Conservation (phyloP, 2,329 filamentous ascomycete species). For the Rhinocladiella similis region DNA sequence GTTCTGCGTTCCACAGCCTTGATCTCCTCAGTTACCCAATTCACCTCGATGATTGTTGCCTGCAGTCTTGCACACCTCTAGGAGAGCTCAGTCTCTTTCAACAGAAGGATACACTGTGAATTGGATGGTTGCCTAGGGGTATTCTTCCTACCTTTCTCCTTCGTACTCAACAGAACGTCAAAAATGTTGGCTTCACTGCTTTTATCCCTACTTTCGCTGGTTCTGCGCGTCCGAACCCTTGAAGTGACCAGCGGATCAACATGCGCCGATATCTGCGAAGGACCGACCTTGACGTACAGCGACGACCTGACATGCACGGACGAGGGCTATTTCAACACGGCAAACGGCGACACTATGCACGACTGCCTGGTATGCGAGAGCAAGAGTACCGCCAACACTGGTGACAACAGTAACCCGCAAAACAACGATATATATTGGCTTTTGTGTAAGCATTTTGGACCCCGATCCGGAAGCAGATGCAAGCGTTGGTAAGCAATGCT, state of each 20-base stretch:
- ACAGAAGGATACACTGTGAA: too few species aligned
- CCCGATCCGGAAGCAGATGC: background rate
- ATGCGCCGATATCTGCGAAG: slow-evolving; percentile 2
- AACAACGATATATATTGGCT: slow-evolving; percentile 13
- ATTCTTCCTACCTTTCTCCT: too few species aligned
- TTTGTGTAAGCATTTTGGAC: background rate
- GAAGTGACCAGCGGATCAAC: slow-evolving; percentile 11
- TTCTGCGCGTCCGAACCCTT: background rate
- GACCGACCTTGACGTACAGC: slow-evolving; percentile 1
- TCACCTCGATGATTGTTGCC: too few species aligned
- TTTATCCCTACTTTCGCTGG: background rate
- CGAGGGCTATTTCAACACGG: slow-evolving; percentile 7
- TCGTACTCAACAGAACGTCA: too few species aligned
- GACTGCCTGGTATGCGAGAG: slow-evolving; percentile 9
- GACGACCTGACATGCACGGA: slow-evolving; percentile 8
- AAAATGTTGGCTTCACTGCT: background rate
- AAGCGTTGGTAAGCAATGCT: background rate
- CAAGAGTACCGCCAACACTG: slow-evolving; percentile 7
- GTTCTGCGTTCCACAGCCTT: too few species aligned
- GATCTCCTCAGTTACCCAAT: too few species aligned
- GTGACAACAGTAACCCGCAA: slow-evolving; percentile 4
- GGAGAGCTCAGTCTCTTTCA: too few species aligned
- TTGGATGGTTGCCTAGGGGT: too few species aligned
- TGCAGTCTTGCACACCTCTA: too few species aligned
- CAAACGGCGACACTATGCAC: slow-evolving; percentile 1